Evolutionary conservation across 345 rosid species (phyloP).

Genomic region (Linum usitatissimum): DNA sequence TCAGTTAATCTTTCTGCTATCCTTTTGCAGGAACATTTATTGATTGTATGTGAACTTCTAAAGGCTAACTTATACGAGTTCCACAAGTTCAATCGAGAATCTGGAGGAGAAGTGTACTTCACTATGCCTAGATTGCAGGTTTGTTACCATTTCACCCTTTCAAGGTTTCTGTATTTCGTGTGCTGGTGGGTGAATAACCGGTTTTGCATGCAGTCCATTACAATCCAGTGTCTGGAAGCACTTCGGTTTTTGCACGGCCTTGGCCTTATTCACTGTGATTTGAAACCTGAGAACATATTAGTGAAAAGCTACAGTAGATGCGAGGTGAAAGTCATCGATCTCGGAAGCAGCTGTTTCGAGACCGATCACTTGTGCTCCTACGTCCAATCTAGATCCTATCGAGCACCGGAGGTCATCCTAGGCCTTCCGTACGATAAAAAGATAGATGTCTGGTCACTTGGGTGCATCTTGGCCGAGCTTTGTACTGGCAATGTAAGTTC

Average conservation of each 20-base stretch:
- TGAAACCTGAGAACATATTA: slow-evolving; percentile 91
- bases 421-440: slow-evolving; percentile 93
- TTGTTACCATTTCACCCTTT: slow-evolving; percentile 13
- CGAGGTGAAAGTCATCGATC: slow-evolving; percentile 97
- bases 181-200: slow-evolving; percentile 13
- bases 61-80: slow-evolving; percentile 98
- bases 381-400: slow-evolving; percentile 95
- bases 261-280: slow-evolving; percentile 94
- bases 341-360: slow-evolving; percentile 99
- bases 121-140: slow-evolving; percentile 99
- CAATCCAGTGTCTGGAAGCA: slow-evolving; percentile 93
- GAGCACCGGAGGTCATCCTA: slow-evolving; percentile 95
- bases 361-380: slow-evolving; percentile 96
- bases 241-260: slow-evolving; percentile 89
- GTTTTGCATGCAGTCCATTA: slow-evolving; percentile 66
- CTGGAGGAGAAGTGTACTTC: slow-evolving; percentile 98
- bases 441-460: slow-evolving; percentile 99
- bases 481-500: slow-evolving; percentile 96
- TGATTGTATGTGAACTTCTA: slow-evolving; percentile 95
- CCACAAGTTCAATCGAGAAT: slow-evolving; percentile 92
- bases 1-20: neutral
- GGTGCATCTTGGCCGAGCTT: slow-evolving; percentile 96
- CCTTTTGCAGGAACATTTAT: slow-evolving; percentile 77
- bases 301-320: slow-evolving; percentile 98
- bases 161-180: slow-evolving; percentile 1